Evolutionary conservation across 2,329 filamentous ascomycete species (phyloP).

Genomic region (Cladophialophora psammophila): DNA sequence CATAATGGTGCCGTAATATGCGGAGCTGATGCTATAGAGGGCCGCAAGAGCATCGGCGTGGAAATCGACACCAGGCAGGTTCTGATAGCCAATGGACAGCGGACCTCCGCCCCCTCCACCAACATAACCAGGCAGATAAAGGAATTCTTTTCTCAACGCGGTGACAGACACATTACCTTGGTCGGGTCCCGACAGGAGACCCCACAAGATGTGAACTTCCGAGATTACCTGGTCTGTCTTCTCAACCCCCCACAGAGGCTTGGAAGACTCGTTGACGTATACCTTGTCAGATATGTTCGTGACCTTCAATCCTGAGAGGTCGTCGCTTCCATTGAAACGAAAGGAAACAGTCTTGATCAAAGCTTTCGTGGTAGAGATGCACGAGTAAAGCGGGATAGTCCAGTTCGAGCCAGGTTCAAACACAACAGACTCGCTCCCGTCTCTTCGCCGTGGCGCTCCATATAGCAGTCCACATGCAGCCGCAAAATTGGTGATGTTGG

Average conservation of each 20-base stretch:
- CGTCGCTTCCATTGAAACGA: slow-evolving; percentile 46
- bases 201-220: slow-evolving; percentile 50
- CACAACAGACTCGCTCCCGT: slow-evolving; percentile 46
- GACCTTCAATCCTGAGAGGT: slow-evolving; percentile 43
- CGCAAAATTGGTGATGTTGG: slow-evolving; percentile 55
- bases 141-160: slow-evolving; percentile 42
- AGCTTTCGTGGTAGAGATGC: slow-evolving; percentile 52
- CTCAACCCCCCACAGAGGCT: slow-evolving; percentile 51
- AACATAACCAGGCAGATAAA: slow-evolving; percentile 40
- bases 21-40: background rate
- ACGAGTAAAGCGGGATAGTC: slow-evolving; percentile 54
- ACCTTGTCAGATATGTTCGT: slow-evolving; percentile 47
- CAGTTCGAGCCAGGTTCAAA: slow-evolving; percentile 53
- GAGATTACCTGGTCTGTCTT: slow-evolving; percentile 42
- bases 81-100: slow-evolving; percentile 32
- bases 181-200: slow-evolving; percentile 46
- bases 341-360: slow-evolving; percentile 57
- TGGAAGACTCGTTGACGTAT: slow-evolving; percentile 45
- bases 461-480: slow-evolving; percentile 51
- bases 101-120: background rate
- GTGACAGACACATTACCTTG: slow-evolving; percentile 43
- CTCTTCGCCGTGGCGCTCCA: slow-evolving; percentile 49
- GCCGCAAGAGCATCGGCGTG: background rate
- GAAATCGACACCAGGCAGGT: slow-evolving; percentile 5
- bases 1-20: no score